Conservation (phyloP, 805 yeast species). For the Barnettozyma botsteinii region DNA sequence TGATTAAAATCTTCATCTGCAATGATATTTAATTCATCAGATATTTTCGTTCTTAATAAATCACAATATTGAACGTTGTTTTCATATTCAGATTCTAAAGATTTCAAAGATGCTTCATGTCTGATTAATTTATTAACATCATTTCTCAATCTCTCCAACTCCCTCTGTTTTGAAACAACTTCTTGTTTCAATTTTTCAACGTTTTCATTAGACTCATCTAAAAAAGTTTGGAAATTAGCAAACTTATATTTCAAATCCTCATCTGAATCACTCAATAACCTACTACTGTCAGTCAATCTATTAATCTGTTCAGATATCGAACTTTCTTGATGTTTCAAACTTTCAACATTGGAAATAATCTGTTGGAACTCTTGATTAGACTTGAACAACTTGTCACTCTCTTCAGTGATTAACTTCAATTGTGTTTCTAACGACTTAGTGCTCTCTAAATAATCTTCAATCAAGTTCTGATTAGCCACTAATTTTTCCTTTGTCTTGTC, state of each 20-base stretch:
- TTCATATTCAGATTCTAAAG: slow-evolving; percentile 34
- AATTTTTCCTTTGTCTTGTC: slow-evolving; percentile 47
- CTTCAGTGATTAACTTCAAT: slow-evolving; percentile 47
- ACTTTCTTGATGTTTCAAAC: slow-evolving; percentile 41
- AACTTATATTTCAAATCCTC: slow-evolving; percentile 35
- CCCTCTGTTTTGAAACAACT: slow-evolving; percentile 20
- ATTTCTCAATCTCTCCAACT: slow-evolving; percentile 26
- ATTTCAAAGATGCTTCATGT: slow-evolving; percentile 50
- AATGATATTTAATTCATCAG: neutral
- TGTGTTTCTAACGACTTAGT: slow-evolving; percentile 43
- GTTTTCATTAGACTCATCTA: slow-evolving; percentile 27
- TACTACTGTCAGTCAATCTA: slow-evolving; percentile 44
- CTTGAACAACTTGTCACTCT: slow-evolving; percentile 60
- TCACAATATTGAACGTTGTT: slow-evolving; percentile 17
- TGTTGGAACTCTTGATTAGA: slow-evolving; percentile 79
- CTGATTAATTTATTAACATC: slow-evolving; percentile 35
- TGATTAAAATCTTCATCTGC: slow-evolving; percentile 1
- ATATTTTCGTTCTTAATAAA: slow-evolving; percentile 10
- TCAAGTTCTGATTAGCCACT: slow-evolving; percentile 35
- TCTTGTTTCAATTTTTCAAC: slow-evolving; percentile 23
- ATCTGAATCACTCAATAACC: slow-evolving; percentile 38
- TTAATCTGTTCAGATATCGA: slow-evolving; percentile 45
- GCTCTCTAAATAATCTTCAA: slow-evolving; percentile 41
- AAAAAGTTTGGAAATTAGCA: slow-evolving; percentile 34
- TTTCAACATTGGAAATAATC: slow-evolving; percentile 57